Evolutionary conservation across 768 basidiomycete species (phyloP), one percentile per base, ranked within the genome.

Genomic region (Mrakia blollopis): DNA sequence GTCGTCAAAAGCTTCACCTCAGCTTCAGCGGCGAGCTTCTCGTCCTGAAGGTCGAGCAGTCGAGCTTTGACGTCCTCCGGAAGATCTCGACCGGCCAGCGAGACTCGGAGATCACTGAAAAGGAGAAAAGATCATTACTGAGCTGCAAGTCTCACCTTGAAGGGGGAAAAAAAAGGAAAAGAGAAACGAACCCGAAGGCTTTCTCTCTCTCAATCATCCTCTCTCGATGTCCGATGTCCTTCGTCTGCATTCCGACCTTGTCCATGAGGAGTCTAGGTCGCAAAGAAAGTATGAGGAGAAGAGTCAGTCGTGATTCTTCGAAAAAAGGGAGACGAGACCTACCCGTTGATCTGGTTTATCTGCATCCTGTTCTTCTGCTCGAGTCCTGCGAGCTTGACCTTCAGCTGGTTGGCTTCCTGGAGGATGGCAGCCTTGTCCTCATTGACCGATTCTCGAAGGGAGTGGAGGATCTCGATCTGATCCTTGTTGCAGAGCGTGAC

Each of bases 401-500:
- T 88, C 60, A 93, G 83, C 50, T 86, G 86, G 37, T 87, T 87
- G 50, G 91, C 83, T 74, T 95, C 91, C 1, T 85, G 85, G 81
- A 92, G 91, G 14, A 95, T 86, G 21, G 85, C 88, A 18, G 87
- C 86, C 83, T 94, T 94, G 83, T 98, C 95, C 82, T 92, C 90
- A 81, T 90, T 91, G 61, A 96, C 92, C 1, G 92, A 93, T 77
- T 93, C 92, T 60, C 95, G 90, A 37, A 97, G 85, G 9, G 89
- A 50, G 16, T 65, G 87, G 44, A 98, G 89, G 76, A 95, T 93
- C 72, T 95, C 94, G 30, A 94, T 85, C 82, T 98, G 93, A 82
- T 97, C 94, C 82, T 92, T 93, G 85, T 94, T 92, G 63, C 98
- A 91, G 62, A 98, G 87, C 63, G 89, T 91, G 81, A 98, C 94